Evolutionary conservation across 2,329 filamentous ascomycete species (phyloP).

Genomic region (Epichloe baconii): DNA sequence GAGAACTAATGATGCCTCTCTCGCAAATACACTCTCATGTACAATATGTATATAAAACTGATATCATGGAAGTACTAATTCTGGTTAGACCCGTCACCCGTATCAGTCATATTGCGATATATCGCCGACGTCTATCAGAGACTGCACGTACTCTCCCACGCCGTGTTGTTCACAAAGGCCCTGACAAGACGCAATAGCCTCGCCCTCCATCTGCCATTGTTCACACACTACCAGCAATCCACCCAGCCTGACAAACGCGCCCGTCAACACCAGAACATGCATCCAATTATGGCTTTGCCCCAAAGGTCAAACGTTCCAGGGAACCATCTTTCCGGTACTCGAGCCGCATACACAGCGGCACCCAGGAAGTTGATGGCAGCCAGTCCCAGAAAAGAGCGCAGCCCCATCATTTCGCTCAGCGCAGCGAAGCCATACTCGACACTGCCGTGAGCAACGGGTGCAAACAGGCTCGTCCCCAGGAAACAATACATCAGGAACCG

Average conservation of each 20-base stretch:
- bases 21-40: not conserved
- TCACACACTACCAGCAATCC: constrained; percentile 6
- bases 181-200: not conserved
- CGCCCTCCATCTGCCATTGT: constrained; percentile 4
- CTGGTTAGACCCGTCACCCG: too few relatives aligned
- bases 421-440: constrained; percentile 7
- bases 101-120: too few relatives aligned
- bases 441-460: constrained; percentile 13
- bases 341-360: constrained; percentile 7
- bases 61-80: too few relatives aligned
- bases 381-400: constrained; percentile 15
- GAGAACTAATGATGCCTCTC: not conserved
- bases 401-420: constrained; percentile 12
- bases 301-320: constrained; percentile 14
- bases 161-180: not conserved
- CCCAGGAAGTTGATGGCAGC: constrained; percentile 16
- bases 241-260: constrained; percentile 10
- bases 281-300: constrained; percentile 16
- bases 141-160: not conserved
- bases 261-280: constrained; percentile 13
- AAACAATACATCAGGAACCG: constrained; percentile 14
- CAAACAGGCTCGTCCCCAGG: constrained; percentile 13
- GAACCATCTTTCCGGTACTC: constrained; percentile 18
- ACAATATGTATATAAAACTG: not conserved
- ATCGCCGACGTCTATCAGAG: too few relatives aligned